Percentiles rank a stretch among this genome's conserved stretches.
Evolutionary conservation across 2,329 filamentous ascomycete species (phyloP).

Genomic region (Fusarium floridanum): DNA sequence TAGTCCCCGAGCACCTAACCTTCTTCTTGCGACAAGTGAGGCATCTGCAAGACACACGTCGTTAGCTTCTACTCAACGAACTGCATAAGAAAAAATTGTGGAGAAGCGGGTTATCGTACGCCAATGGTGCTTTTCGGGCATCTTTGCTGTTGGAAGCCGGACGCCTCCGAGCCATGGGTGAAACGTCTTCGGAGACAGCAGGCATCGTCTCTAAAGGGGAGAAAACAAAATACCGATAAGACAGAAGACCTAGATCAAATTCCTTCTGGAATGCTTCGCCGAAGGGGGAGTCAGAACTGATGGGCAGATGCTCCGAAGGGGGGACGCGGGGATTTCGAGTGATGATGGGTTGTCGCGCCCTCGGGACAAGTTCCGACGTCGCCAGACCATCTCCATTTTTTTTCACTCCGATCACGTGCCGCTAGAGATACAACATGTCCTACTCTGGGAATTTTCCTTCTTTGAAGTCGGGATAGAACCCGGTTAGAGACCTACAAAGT

Average conservation of each 20-base stretch:
- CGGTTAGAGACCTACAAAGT: not conserved
- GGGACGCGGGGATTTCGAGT: constrained; percentile 23
- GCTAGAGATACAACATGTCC: not conserved
- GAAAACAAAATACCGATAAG: not conserved
- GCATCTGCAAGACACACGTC: constrained; percentile 27
- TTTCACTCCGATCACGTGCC: constrained; percentile 30
- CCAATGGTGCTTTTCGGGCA: constrained; percentile 43
- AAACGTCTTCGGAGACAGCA: constrained; percentile 23
- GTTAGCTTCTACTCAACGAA: not conserved
- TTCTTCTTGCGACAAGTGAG: constrained; percentile 47
- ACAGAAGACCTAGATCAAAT: not conserved
- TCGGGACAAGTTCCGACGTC: constrained; percentile 31
- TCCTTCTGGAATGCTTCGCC: constrained; percentile 29
- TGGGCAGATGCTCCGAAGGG: constrained; percentile 23
- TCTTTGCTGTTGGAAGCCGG: constrained; percentile 41
- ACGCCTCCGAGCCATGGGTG: constrained; percentile 43
- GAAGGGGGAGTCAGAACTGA: constrained; percentile 8
- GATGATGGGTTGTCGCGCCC: constrained; percentile 30
- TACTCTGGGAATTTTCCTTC: not conserved
- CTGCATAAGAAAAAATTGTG: constrained; percentile 23
- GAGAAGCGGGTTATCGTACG: constrained; percentile 34
- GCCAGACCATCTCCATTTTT: constrained; percentile 5
- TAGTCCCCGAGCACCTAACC: constrained; percentile 45
- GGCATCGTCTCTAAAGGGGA: constrained; percentile 20
- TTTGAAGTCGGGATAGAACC: constrained; percentile 21